Evolutionary conservation across 2,329 filamentous ascomycete species (phyloP).

Genomic region (Trichoderma polysporum): DNA sequence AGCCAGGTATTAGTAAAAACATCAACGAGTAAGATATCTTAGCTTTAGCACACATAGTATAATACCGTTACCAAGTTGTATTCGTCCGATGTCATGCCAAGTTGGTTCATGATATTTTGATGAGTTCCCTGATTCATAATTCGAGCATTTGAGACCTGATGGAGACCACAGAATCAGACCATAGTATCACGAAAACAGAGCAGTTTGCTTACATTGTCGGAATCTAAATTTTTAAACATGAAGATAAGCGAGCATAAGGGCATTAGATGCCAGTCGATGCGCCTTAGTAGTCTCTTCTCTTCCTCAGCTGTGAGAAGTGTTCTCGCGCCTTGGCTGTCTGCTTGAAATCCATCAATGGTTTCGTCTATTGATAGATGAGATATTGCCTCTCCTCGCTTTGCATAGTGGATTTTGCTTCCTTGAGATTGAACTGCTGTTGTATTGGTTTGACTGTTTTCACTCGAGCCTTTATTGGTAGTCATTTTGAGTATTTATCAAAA

Average conservation of each 20-base stretch:
- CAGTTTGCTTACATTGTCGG: constrained; percentile 33
- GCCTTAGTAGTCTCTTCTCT: constrained; percentile 28
- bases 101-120: constrained; percentile 42
- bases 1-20: background rate
- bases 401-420: background rate
- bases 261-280: constrained; percentile 30
- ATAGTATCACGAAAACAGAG: background rate
- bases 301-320: constrained; percentile 28
- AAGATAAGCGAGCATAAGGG: constrained; percentile 40
- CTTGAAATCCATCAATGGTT: background rate
- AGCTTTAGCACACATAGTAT: constrained; percentile 38
- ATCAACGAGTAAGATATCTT: background rate
- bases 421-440: background rate
- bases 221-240: constrained; percentile 42
- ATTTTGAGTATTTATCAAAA: background rate
- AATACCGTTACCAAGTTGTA: constrained; percentile 41
- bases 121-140: constrained; percentile 45
- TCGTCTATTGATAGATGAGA: background rate
- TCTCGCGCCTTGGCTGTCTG: constrained; percentile 36
- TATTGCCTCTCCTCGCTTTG: background rate
- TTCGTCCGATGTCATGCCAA: constrained; percentile 40
- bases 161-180: background rate
- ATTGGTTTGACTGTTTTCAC: background rate
- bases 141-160: constrained; percentile 39
- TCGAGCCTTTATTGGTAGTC: background rate